Base-by-base conservation (phyloP, 2,329 filamentous ascomycete genomes). In the Claviceps africana region DNA sequence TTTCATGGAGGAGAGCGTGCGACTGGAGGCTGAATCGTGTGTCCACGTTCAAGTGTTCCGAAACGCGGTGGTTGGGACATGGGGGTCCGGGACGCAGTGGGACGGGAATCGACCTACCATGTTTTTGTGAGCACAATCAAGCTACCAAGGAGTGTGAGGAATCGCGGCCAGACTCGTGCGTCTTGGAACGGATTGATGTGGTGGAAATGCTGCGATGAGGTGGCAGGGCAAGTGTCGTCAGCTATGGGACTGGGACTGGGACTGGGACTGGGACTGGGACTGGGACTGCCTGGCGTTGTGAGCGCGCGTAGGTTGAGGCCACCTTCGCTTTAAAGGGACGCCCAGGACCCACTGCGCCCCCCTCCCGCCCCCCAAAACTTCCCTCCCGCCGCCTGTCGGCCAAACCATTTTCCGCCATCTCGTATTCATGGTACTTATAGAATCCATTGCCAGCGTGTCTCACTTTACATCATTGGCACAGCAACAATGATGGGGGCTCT, bases 291-390 rank as follows among this genome's bases (percentile, higher is more conserved):
- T 30, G 37, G 7, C 11, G n/a, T 15, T 35, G 60, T 46, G 44
- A 44, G 47, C 51, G 31, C 51, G 31, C 56, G 54, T 54, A 57
- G 58, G 65, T 70, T 70, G 64, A 71, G 69, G 69, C 69, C 69
- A 71, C 68, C 66, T 70, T 70, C 69, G 58, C 67, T 60, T 67
- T 62, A 68, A 68, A 68, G 63, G 56, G 44, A 30, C 25, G 45
- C 55, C 56, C 55, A 57, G 53, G 48, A 15, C 8, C 48, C 45
- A 15, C 25, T 25, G 25, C 25, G 25, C 25, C 25, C 25, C 25
- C 25, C 25, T 25, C 25, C 25, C 25, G 25, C 25, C 25, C 25
- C 25, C 25, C 25, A 25, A 25, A 25, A 25, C 25, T 25, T 25
- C 25, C 25, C 25, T 25, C 25, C 19, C 21, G 4, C n/a, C 31